Evolutionary conservation across 257 asterid genomes (phyloP).

Genomic region (Capsicum baccatum): DNA sequence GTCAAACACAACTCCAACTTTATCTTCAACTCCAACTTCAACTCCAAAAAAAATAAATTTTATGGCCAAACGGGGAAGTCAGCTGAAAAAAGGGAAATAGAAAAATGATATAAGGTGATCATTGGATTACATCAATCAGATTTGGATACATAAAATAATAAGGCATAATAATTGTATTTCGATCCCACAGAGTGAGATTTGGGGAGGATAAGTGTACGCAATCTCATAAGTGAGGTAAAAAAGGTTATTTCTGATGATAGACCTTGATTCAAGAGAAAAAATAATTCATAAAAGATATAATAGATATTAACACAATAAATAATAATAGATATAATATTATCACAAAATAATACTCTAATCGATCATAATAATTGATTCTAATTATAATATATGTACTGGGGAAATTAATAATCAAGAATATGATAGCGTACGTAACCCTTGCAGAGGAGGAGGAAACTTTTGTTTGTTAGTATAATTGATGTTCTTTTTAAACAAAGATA

Average conservation of each 20-base stretch:
- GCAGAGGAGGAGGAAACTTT: slow-evolving; percentile 25
- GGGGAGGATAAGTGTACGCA: too few relatives aligned
- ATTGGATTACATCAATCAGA: slow-evolving; percentile 20
- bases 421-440: background rate
- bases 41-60: too few relatives aligned
- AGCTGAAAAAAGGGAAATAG: background rate
- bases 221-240: too few relatives aligned
- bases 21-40: too few relatives aligned
- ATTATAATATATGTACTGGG: background rate
- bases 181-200: too few relatives aligned
- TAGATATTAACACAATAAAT: too few relatives aligned
- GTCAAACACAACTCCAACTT: too few relatives aligned
- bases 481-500: background rate
- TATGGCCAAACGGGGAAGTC: background rate
- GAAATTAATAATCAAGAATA: slow-evolving; percentile 10
- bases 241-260: too few relatives aligned
- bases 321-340: too few relatives aligned
- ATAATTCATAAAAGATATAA: too few relatives aligned
- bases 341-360: too few relatives aligned
- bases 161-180: background rate
- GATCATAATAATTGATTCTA: background rate
- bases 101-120: background rate
- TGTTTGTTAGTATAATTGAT: slow-evolving; percentile 26
- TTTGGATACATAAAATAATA: slow-evolving; percentile 18
- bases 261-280: too few relatives aligned